Evolutionary conservation across 1,284 basidiomycete species (phyloP).

Genomic region (Rhodotorula sp.): DNA sequence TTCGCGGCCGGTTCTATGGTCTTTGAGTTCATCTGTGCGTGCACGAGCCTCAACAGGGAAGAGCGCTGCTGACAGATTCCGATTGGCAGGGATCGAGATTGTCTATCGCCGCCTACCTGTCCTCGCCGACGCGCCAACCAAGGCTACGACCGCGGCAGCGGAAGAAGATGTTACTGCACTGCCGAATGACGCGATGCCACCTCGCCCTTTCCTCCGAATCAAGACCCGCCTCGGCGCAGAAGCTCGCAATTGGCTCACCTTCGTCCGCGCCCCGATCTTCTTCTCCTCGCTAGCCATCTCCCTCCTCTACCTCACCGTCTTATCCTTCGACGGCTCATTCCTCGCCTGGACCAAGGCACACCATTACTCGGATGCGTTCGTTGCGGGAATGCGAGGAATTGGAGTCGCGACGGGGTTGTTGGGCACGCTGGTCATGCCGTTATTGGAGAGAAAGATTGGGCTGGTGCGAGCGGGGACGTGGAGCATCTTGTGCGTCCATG

Average conservation of each 20-base stretch:
- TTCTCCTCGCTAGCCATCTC: constrained; percentile 55
- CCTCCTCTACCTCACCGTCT: constrained; percentile 57
- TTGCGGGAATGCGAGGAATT: constrained; percentile 59
- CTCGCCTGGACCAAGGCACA: constrained; percentile 56
- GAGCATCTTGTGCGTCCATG: constrained; percentile 49
- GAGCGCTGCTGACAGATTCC: neutral
- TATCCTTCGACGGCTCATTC: constrained; percentile 59
- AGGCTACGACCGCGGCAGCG: neutral
- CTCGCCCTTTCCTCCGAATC: neutral
- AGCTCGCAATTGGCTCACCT: constrained; percentile 54
- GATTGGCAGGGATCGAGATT: constrained; percentile 45
- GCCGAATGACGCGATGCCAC: neutral
- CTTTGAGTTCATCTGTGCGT: constrained; percentile 47
- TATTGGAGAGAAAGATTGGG: constrained; percentile 51
- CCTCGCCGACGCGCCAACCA: constrained; percentile 31
- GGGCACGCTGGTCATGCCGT: constrained; percentile 54
- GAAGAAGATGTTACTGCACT: neutral
- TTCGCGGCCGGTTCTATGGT: constrained; percentile 43
- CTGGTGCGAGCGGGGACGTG: constrained; percentile 55
- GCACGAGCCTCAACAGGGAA: fast-evolving
- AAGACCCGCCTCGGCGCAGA: neutral
- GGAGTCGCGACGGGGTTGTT: constrained; percentile 53
- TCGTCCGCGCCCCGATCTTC: constrained; percentile 55
- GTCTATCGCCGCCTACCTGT: constrained; percentile 49
- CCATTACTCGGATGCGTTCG: constrained; percentile 56